Base-by-base conservation (phyloP, 371 early-diverging fungal species). In the Apophysomyces elegans region DNA sequence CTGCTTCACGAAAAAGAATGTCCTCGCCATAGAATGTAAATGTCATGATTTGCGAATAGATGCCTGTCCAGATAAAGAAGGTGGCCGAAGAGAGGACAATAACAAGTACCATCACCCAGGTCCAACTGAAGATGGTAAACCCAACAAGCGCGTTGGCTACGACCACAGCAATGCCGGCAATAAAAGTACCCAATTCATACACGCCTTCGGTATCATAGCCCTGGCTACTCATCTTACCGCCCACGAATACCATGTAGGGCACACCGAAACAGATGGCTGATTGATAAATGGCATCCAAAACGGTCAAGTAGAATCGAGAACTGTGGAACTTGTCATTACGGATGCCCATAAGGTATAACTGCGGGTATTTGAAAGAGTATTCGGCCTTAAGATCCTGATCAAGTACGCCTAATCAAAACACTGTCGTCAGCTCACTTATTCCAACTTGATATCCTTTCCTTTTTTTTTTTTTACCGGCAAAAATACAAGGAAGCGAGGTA, bases 201-300 rank as follows among this genome's bases (percentile, higher is more conserved):
- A 88, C 78, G 63, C 90, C 90, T 62, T 89, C 84, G 7, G 86
- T 83, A 39, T 83, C 87, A 50, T 77, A 79, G 1, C 95, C 95
- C 38, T 71, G 67, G 9, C 69, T 68, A 44, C 87, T 73, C 63
- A 77, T 41, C 68, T 83, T 71, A 66, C 88, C 73, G 63, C 87
- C 74, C 63, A 77, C 66, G 68, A 84, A 72, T 59, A 86, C 63
- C 73, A 79, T 65, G 64, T 86, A 84, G 3, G 91, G 89, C 14
- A 93, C 73, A 47, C 86, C 94, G 77, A 92, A 95, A 56, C 91
- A 89, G 44, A 96, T 84, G 4, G 92, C 77, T 2, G 96, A 95
- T 77, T 98, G 97, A 74, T 93, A 98, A 37, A 96, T 75, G 0
- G 91, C 96, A 70, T 97, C 96, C 12, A 91, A 32, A 1, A 96